Evolutionary conservation across 2,329 filamentous ascomycete species (phyloP), one percentile per base, ranked within the genome.

Genomic region (Aspergillus ochraceus): DNA sequence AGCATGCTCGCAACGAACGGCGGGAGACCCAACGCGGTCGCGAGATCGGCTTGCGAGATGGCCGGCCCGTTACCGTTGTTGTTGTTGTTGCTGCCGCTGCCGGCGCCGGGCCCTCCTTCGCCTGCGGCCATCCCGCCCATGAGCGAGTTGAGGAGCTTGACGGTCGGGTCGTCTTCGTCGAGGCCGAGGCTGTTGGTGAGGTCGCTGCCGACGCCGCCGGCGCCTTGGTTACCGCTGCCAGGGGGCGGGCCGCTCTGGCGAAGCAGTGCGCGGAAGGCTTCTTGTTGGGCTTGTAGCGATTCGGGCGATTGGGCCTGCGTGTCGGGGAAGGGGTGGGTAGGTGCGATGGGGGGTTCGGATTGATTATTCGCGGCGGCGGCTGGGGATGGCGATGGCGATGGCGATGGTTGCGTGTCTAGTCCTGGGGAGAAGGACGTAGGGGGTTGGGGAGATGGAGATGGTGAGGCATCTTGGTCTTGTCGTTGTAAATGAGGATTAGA

Each of bases 11-110:
- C 71, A 2, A 79, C 51, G 55, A 73, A 76, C 6, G 76, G 71
- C 9, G 77, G 76, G 10, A 78, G 56, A 8, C 80, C 79, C 56
- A 83, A 76, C 67, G 82, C 79, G 6, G 72, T 70, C 59, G 68
- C 68, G n/a, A 79, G 66, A 22, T 71, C 68, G 5, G 72, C 70
- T 12, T 64, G 68, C 14, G 67, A 68, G 24, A 55, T 49, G 12
- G 64, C 32, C 42, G 55, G 52, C 22, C 55, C 49, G n/a, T 58
- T 49, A 6, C 60, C 32, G n/a, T 59, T 32, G 36, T 59, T 51
- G 11, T 61, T 65, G 20, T 20, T 3, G 30, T 50, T 60, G 45
- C 77, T 73, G 11, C 66, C 19, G 6, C 1, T 8, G 9, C 19
- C 70, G 4, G 66, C 68, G 6, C 62, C 66, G 10, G 68, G 54